Conservation (phyloP, 768 basidiomycete genomes). For the Phallus indusiatus region DNA sequence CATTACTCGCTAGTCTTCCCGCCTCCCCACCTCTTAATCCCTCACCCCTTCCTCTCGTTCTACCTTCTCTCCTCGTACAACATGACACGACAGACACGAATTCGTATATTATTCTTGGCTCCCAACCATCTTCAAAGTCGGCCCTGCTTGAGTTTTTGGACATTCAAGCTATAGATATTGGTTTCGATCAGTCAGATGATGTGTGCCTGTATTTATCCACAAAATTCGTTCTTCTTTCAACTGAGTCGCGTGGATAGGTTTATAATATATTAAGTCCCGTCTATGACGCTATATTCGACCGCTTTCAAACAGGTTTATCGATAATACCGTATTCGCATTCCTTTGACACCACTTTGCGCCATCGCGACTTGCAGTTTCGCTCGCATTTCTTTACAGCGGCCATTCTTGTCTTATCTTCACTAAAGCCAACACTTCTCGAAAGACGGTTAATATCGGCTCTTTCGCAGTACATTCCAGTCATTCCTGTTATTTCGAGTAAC, state of each 20-base stretch:
- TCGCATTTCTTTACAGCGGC: constrained; percentile 1
- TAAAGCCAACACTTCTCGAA: constrained; percentile 3
- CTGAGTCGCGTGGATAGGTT: background rate
- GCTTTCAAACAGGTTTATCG: background rate
- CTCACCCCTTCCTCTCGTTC: background rate
- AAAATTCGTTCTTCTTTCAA: background rate
- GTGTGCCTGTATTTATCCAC: background rate
- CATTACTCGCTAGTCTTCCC: background rate
- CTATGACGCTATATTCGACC: background rate
- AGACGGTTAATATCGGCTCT: background rate
- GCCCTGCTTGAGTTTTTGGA: background rate
- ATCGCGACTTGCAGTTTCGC: background rate
- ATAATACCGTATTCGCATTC: background rate
- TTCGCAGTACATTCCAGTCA: constrained; percentile 2
- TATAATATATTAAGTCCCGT: background rate
- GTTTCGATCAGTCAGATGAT: constrained; percentile 1
- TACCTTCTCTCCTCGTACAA: background rate
- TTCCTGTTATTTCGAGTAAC: background rate
- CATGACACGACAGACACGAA: background rate
- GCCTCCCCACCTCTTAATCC: background rate
- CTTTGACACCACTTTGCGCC: background rate
- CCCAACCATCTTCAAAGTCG: background rate
- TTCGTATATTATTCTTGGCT: background rate
- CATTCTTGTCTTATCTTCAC: background rate
- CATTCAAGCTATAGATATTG: background rate